Percentiles rank a stretch among this genome's conserved stretches.
Conservation (phyloP, 2,329 filamentous ascomycete species). For the Diaporthe citri region DNA sequence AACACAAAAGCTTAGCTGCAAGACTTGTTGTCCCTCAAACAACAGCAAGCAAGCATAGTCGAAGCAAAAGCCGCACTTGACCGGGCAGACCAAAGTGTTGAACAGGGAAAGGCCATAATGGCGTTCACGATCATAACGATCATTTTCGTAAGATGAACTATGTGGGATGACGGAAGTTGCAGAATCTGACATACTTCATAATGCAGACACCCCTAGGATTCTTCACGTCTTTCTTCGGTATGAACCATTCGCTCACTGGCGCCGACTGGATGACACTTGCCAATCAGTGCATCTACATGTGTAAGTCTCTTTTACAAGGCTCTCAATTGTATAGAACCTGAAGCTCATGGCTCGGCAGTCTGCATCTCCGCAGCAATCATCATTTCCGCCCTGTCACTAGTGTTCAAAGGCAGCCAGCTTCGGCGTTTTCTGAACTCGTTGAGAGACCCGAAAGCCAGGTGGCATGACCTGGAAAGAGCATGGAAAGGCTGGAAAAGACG, state of each 20-base stretch:
- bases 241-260: slow-evolving; percentile 30
- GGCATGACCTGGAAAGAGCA: not conserved
- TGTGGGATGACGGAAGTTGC: accelerated
- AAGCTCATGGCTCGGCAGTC: not conserved
- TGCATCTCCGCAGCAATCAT: not conserved
- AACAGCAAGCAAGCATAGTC: slow-evolving; percentile 35
- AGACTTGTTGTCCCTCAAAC: slow-evolving; percentile 34
- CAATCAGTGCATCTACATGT: not conserved
- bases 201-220: slow-evolving; percentile 26
- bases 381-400: not conserved
- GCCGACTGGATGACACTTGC: slow-evolving; percentile 27
- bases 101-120: slow-evolving; percentile 23
- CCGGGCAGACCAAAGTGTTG: not conserved
- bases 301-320: not conserved
- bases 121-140: slow-evolving; percentile 36
- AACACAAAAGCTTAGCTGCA: not conserved
- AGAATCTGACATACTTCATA: not conserved
- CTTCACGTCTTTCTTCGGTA: slow-evolving; percentile 38
- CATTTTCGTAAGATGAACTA: slow-evolving; percentile 46
- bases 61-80: slow-evolving; percentile 1
- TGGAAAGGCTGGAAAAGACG: too few species aligned
- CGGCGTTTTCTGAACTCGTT: not conserved
- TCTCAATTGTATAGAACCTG: not conserved
- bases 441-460: not conserved
- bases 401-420: not conserved